phyloP scores from a whole-genome alignment of 2,329 filamentous ascomycete genomes.

The Fusarium graminum region DNA sequence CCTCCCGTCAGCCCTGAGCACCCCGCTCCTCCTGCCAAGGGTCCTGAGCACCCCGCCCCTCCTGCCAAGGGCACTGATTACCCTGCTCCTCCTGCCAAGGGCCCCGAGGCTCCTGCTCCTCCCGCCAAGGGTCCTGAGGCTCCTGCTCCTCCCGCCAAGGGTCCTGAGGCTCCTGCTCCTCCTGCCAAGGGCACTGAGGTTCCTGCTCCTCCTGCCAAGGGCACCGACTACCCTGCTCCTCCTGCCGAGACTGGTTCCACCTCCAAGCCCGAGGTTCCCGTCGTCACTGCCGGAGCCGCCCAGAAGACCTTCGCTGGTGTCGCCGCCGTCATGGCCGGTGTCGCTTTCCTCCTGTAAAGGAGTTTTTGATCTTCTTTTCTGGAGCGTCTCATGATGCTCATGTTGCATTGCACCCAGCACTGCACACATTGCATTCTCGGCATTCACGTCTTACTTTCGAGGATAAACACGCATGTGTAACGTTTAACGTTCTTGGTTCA shows the following conservation, averaged over 20 bases:
- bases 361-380: conserved; percentile 3
- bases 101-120: neutral
- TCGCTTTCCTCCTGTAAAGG: conserved; percentile 48
- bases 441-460: conserved; percentile 23
- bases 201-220: neutral
- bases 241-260: conserved; percentile 11
- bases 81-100: neutral
- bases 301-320: conserved; percentile 46
- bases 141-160: neutral
- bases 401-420: conserved; percentile 1
- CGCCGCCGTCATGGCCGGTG: conserved; percentile 44
- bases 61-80: neutral
- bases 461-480: conserved; percentile 36
- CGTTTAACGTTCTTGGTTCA: conserved; percentile 45
- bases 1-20: neutral
- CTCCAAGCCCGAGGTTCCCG: conserved; percentile 28
- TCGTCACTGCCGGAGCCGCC: conserved; percentile 45
- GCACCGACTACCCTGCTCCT: neutral
- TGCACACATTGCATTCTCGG: conserved; percentile 7
- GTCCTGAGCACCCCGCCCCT: neutral
- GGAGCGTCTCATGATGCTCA: conserved; percentile 5
- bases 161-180: conserved; percentile 15
- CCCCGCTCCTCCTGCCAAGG: neutral
- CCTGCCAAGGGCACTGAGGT: too few species aligned
- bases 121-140: neutral